Percentiles rank a stretch among this genome's conserved stretches.
Conservation (phyloP, 768 basidiomycete genomes). For the Kockovaella imperatae region DNA sequence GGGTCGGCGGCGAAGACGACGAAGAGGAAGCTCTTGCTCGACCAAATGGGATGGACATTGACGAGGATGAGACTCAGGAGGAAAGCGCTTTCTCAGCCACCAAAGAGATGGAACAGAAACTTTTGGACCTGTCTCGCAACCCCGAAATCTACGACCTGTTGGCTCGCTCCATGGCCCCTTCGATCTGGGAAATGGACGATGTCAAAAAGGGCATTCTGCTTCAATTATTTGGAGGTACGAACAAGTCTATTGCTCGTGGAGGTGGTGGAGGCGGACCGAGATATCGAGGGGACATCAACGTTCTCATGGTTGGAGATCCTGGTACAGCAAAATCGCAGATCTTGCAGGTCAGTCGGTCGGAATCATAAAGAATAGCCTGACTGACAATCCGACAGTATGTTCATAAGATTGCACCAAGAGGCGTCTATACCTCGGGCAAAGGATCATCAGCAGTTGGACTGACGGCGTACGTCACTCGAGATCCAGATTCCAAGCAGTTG, state of each 20-base stretch:
- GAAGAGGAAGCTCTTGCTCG: slow-evolving; percentile 51
- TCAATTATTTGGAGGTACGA: slow-evolving; percentile 95
- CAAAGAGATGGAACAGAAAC: slow-evolving; percentile 70
- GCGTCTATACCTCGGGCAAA: slow-evolving; percentile 95
- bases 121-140: slow-evolving; percentile 62
- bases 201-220: slow-evolving; percentile 97
- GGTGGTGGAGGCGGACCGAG: slow-evolving; percentile 93
- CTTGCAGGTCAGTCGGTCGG: slow-evolving; percentile 57
- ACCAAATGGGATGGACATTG: slow-evolving; percentile 23
- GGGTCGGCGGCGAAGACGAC: slow-evolving; percentile 59
- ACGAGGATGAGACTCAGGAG: slow-evolving; percentile 44
- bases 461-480: slow-evolving; percentile 95
- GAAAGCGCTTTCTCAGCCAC: slow-evolving; percentile 40
- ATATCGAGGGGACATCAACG: slow-evolving; percentile 96
- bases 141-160: slow-evolving; percentile 82
- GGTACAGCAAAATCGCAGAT: slow-evolving; percentile 99
- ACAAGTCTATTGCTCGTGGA: slow-evolving; percentile 85
- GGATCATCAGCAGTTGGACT: slow-evolving; percentile 97
- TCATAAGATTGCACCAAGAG: slow-evolving; percentile 94
- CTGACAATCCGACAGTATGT: slow-evolving; percentile 63
- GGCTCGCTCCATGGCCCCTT: slow-evolving; percentile 77
- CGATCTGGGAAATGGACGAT: slow-evolving; percentile 97
- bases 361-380: not conserved
- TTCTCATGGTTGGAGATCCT: slow-evolving; percentile 92
- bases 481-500: slow-evolving; percentile 95